Percentiles rank a stretch among this genome's conserved stretches.
These are phyloP conservation scores for Avena sativa DNA, from an alignment of 176 grass and related monocot species.

Conservation along the genomic window DNA sequence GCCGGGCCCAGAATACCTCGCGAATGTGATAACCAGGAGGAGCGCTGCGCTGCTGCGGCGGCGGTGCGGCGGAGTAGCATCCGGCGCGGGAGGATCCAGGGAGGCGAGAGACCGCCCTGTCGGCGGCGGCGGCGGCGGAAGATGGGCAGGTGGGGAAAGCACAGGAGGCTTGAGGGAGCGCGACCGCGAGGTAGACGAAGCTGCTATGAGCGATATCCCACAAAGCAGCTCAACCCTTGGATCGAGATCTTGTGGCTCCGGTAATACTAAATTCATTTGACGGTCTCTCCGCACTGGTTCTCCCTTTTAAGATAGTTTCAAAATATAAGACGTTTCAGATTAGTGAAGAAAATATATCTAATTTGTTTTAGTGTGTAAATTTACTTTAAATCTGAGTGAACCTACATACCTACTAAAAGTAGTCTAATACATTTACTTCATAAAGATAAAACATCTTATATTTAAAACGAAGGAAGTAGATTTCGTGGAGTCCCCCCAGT, in stretches of 20 bases:
- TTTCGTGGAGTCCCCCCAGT: no score
- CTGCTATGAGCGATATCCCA: background rate
- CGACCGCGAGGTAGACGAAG: background rate
- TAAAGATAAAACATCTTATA: no score
- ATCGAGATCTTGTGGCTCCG: background rate
- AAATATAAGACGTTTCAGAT: no score
- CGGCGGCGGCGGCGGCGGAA: slow-evolving; percentile 21
- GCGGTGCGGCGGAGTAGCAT: slow-evolving; percentile 51
- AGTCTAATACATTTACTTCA: no score
- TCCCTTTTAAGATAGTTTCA: no score
- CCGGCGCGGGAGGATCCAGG: slow-evolving; percentile 3
- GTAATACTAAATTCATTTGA: no score
- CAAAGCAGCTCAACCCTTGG: background rate
- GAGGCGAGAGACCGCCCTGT: slow-evolving; percentile 25
- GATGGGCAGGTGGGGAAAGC: slow-evolving; percentile 1
- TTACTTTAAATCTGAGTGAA: no score
- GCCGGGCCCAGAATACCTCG: background rate
- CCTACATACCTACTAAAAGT: no score
- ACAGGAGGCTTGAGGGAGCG: background rate
- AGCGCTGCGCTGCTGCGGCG: slow-evolving; percentile 42
- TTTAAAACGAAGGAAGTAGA: no score
- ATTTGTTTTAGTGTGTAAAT: no score
- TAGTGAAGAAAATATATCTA: no score
- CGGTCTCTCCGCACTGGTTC: no score
- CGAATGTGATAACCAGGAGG: background rate